phyloP scores from a whole-genome alignment of 768 basidiomycete species.

The Artomyces pyxidatus region DNA sequence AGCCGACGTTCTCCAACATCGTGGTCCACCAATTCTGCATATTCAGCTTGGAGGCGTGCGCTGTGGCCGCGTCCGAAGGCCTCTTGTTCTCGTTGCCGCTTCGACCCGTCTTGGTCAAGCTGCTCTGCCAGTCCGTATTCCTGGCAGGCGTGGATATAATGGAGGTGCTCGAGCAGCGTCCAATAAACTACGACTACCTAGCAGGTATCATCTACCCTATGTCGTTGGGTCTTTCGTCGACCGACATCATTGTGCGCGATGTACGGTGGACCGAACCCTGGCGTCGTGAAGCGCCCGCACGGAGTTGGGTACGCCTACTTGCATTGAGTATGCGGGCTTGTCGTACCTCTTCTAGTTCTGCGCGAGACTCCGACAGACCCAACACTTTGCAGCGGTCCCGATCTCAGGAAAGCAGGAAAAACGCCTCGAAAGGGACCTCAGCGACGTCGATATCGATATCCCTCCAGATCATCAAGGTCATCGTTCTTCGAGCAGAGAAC shows the following conservation, averaged over 20 bases:
- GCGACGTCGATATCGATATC: slow-evolving; percentile 35
- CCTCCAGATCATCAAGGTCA: slow-evolving; percentile 60
- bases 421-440: slow-evolving; percentile 9
- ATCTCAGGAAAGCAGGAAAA: slow-evolving; percentile 37
- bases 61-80: slow-evolving; percentile 25
- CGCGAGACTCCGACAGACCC: slow-evolving; percentile 17
- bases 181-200: slow-evolving; percentile 53
- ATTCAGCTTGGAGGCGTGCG: slow-evolving; percentile 29
- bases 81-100: slow-evolving; percentile 22
- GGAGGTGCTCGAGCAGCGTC: slow-evolving; percentile 45
- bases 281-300: slow-evolving; percentile 37
- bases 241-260: slow-evolving; percentile 34
- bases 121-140: slow-evolving; percentile 31
- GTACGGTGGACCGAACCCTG: slow-evolving; percentile 35
- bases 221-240: slow-evolving; percentile 43
- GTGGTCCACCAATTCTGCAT: slow-evolving; percentile 27
- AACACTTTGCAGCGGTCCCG: slow-evolving; percentile 35
- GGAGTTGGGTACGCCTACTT: slow-evolving; percentile 57
- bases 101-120: slow-evolving; percentile 23
- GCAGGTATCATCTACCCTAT: slow-evolving; percentile 58
- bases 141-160: slow-evolving; percentile 47
- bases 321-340: slow-evolving; percentile 50
- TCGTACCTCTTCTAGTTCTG: slow-evolving; percentile 25
- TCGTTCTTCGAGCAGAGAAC: slow-evolving; percentile 52
- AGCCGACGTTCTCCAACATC: slow-evolving; percentile 38